Base-by-base conservation (phyloP, 192 early-diverging fungal genomes). In the Backusella macrospora region DNA sequence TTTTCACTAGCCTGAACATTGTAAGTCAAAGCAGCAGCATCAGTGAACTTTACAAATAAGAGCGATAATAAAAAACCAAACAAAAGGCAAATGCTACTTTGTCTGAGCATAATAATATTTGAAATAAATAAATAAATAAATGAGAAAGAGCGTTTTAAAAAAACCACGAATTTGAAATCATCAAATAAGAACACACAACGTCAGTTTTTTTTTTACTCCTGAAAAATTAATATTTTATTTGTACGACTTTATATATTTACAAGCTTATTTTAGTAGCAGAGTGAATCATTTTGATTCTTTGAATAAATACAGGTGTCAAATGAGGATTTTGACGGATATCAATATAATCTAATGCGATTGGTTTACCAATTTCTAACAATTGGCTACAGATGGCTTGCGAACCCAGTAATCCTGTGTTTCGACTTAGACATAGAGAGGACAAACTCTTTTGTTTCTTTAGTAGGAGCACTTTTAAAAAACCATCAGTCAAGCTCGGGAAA, bases 1-100 rank as follows among this genome's bases (percentile, higher is more conserved):
- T 91, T 89, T 79, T 97, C 96, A 77, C 96, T 92, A 21, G 96
- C 92, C 55, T 88, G 89, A 81, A 99, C 91, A 37, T 83, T 85
- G 85, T 96, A 97, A 45, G 95, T 98, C 70, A 97, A 77, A 12
- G 87, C 81, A 37, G 86, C 84, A 34, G 84, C 85, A 13, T 84
- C 77, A 44, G 69, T 39, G 29, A 34, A 34, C 29, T 34, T 34
- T 63, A 13, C 48, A 52, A 67, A 59, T 73, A 48, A 5, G 8
- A 64, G 40, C 6, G 67, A 29, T 29, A 59, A 65, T 40, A 73
- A 34, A 14, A 47, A 10, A 3, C 46, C 16, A 16, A 47, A 47
- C 12, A 47, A 34, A 34, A 34, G 29, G 29, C 29, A 34, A 34
- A 34, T 34, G 29, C 29, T 34, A 34, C 29, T 34, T 34, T 34